phyloP scores from a whole-genome alignment of 257 asterid species.

The Fraxinus quadrangulata region DNA sequence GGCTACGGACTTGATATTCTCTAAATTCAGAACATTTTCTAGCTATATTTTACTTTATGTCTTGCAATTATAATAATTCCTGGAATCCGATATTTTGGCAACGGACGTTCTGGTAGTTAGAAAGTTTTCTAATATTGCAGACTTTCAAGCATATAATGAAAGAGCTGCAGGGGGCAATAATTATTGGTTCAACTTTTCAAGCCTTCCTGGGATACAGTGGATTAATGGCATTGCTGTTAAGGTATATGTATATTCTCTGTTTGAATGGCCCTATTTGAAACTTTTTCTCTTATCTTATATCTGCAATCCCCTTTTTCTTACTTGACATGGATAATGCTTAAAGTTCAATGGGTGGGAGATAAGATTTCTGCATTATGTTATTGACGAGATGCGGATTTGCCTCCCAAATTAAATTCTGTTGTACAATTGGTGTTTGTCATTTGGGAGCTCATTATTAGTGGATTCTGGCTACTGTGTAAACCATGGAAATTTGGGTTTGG shows the following conservation, averaged over 20 bases:
- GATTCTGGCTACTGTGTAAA: neutral
- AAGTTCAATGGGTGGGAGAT: neutral
- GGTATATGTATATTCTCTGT: conserved; percentile 38
- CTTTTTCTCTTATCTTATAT: neutral
- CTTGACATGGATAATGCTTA: neutral
- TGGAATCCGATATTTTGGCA: neutral
- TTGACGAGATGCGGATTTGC: neutral
- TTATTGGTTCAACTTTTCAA: conserved; percentile 94
- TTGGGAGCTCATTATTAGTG: neutral
- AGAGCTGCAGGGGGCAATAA: conserved; percentile 95
- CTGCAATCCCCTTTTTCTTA: neutral
- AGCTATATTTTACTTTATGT: conserved; percentile 7
- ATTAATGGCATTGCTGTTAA: conserved; percentile 68
- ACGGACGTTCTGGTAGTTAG: conserved; percentile 10
- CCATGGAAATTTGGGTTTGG: neutral
- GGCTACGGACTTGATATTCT: neutral
- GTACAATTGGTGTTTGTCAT: neutral
- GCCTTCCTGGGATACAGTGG: conserved; percentile 95
- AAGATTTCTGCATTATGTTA: neutral
- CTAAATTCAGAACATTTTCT: neutral
- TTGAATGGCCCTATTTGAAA: neutral
- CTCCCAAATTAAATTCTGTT: neutral
- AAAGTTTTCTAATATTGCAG: conserved; percentile 46
- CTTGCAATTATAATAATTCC: conserved; percentile 9
- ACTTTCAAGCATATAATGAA: conserved; percentile 96